phyloP scores from a whole-genome alignment of 768 basidiomycete species.

The Russula foetens region DNA sequence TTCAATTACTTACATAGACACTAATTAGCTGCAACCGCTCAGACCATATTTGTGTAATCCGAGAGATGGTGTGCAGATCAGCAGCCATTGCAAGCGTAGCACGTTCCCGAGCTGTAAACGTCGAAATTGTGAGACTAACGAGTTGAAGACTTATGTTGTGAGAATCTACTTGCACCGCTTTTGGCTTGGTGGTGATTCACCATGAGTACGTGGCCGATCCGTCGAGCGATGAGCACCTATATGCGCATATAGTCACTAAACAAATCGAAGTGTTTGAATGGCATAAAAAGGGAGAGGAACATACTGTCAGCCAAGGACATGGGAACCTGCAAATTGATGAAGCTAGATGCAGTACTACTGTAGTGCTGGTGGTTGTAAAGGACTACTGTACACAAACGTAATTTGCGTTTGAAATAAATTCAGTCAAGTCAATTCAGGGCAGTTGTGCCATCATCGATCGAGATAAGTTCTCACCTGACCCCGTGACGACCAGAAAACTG shows the following conservation, averaged over 20 bases:
- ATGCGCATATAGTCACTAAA: not conserved
- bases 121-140: not conserved
- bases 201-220: not conserved
- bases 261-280: not conserved
- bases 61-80: slow-evolving; percentile 9
- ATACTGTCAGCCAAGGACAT: not conserved
- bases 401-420: not conserved
- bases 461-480: no score
- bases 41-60: slow-evolving; percentile 12
- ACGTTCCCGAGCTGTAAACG: not conserved
- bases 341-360: not conserved
- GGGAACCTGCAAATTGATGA: not conserved
- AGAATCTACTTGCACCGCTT: not conserved
- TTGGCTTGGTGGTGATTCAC: not conserved
- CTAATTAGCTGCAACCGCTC: slow-evolving; percentile 11
- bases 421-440: no score
- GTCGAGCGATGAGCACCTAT: not conserved
- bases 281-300: not conserved
- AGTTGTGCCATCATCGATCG: no score
- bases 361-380: not conserved
- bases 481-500: no score
- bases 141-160: not conserved
- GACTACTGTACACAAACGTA: no score
- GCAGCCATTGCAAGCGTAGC: not conserved
- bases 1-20: slow-evolving; percentile 10